Percentiles rank a stretch among this genome's conserved stretches.
phyloP scores from a whole-genome alignment of 441 rosid species.

The Populus tomentosa region DNA sequence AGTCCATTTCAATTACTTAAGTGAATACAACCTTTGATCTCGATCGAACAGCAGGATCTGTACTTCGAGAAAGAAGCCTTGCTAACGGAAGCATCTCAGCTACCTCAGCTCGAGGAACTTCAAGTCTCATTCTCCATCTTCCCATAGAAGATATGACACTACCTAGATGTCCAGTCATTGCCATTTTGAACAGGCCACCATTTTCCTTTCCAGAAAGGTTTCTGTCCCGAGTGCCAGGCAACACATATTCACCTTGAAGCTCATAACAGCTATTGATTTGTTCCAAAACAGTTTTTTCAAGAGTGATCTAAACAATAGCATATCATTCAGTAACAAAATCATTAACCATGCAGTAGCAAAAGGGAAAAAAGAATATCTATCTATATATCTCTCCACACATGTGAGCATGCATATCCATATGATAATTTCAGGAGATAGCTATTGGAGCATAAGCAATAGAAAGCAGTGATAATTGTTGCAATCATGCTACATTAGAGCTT shows the following conservation, averaged over 20 bases:
- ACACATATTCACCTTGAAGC: constrained; percentile 99
- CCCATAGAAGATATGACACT: constrained; percentile 99
- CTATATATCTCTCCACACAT: not conserved
- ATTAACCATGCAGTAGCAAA: not conserved
- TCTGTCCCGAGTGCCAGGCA: constrained; percentile 93
- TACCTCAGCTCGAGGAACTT: constrained; percentile 97
- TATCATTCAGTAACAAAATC: not conserved
- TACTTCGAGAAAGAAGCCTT: constrained; percentile 91
- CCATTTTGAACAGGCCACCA: constrained; percentile 81
- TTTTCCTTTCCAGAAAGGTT: constrained; percentile 64
- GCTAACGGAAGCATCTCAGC: constrained; percentile 99
- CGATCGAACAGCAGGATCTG: constrained; percentile 96
- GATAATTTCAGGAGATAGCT: not conserved
- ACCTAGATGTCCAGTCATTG: constrained; percentile 93
- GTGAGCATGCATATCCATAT: not conserved
- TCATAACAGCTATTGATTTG: constrained; percentile 91
- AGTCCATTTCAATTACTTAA: constrained; percentile 9
- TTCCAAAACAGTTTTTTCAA: constrained; percentile 91
- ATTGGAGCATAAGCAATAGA: not conserved
- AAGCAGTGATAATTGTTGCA: not conserved
- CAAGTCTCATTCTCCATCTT: constrained; percentile 99
- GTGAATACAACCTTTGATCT: constrained; percentile 79
- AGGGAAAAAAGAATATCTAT: not conserved
- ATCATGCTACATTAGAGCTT: not conserved
- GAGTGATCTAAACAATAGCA: constrained; percentile 51